These are phyloP conservation scores for Tricladium varicosporioides DNA, from an alignment of 2,329 filamentous ascomycete genomes.

Conservation along the genomic window DNA sequence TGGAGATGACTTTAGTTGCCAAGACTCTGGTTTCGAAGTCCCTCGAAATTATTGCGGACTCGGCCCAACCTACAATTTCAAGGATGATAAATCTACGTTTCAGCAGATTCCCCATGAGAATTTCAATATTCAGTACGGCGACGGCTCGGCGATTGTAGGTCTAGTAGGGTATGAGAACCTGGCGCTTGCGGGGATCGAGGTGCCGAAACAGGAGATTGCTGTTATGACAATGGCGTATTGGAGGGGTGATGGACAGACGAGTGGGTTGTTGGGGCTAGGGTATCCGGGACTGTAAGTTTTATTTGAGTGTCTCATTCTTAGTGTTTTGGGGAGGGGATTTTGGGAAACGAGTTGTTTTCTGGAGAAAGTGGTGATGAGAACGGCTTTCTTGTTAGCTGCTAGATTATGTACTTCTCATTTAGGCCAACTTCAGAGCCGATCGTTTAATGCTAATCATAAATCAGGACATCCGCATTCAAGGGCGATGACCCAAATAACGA, in stretches of 20 bases:
- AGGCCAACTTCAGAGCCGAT: neutral
- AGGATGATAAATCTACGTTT: neutral
- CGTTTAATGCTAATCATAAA: neutral
- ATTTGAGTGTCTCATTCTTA: no score
- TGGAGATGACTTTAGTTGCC: conserved; percentile 34
- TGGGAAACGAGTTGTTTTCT: neutral
- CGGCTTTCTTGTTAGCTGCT: no score
- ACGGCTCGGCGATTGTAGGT: conserved; percentile 1
- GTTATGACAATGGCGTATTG: conserved; percentile 43
- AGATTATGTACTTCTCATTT: no score
- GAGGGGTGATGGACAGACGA: conserved; percentile 42
- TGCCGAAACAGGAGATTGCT: conserved; percentile 33
- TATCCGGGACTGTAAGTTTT: conserved; percentile 43
- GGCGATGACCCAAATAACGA: conserved; percentile 2
- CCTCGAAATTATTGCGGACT: conserved; percentile 1
- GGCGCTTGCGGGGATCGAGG: neutral
- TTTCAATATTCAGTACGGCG: conserved; percentile 10
- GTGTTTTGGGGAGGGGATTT: neutral
- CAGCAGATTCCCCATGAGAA: conserved; percentile 7
- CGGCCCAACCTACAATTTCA: conserved; percentile 7
- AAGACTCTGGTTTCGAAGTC: conserved; percentile 37
- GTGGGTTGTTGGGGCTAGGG: conserved; percentile 32
- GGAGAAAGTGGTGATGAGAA: no score
- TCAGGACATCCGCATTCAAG: conserved; percentile 1
- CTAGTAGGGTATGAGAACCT: conserved; percentile 3